Evolutionary conservation across 768 basidiomycete genomes (phyloP).

Genomic region (Trametes elegans): DNA sequence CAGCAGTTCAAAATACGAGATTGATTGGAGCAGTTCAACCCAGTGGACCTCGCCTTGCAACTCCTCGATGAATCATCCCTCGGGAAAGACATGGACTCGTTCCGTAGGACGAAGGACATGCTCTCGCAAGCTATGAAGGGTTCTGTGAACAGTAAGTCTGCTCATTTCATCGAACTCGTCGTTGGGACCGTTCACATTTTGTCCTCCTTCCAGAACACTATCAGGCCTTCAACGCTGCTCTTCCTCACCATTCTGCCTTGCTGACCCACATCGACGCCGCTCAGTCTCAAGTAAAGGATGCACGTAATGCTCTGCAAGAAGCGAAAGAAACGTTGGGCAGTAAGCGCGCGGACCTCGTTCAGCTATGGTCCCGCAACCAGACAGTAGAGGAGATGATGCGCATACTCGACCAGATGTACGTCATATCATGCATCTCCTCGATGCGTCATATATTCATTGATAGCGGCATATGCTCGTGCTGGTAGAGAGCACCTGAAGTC

Average conservation of each 20-base stretch:
- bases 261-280: slow-evolving; percentile 67
- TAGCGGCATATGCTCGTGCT: slow-evolving; percentile 16
- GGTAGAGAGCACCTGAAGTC: slow-evolving; percentile 83
- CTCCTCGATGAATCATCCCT: slow-evolving; percentile 74
- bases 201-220: slow-evolving; percentile 66
- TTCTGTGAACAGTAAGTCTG: slow-evolving; percentile 77
- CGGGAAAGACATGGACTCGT: slow-evolving; percentile 76
- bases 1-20: neutral
- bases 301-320: slow-evolving; percentile 71
- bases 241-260: slow-evolving; percentile 86
- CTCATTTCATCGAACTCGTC: neutral
- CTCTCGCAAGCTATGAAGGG: slow-evolving; percentile 80
- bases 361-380: slow-evolving; percentile 86
- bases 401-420: slow-evolving; percentile 92
- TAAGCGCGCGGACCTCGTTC: slow-evolving; percentile 86
- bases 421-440: slow-evolving; percentile 56
- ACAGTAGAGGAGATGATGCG: slow-evolving; percentile 94
- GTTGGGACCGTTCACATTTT: slow-evolving; percentile 3
- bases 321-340: slow-evolving; percentile 76
- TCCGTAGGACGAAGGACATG: slow-evolving; percentile 71
- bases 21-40: slow-evolving; percentile 69
- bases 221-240: slow-evolving; percentile 90
- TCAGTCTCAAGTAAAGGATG: slow-evolving; percentile 70
- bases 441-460: neutral
- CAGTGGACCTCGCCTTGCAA: slow-evolving; percentile 88